Base-by-base conservation (phyloP, 2,329 filamentous ascomycete species). In the Emergomyces pasteurianus region DNA sequence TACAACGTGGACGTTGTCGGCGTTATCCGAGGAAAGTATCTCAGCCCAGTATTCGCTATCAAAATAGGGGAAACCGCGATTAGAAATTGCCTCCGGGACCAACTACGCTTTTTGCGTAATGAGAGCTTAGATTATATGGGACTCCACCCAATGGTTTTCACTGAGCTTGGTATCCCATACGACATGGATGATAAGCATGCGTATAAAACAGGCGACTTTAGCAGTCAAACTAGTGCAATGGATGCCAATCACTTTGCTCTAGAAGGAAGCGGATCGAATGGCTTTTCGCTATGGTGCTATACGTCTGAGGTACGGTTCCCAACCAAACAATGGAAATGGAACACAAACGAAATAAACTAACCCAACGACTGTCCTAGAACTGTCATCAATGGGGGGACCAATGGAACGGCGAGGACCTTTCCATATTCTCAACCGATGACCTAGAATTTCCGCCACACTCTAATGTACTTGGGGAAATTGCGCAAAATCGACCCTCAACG, bases 1-100 rank as follows among this genome's bases (percentile, higher is more conserved):
- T 99, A 94, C 88, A 99, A 99, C 67, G 88, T 99, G 8, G 94
- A 99, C 71, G 90, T 99, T 4, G 85, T 99, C 58, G 94, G 94
- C 2, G 84, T 99, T 16, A 79, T 99, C 50, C 87, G 94, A 53
- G 94, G 94, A 14, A 87, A 87, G 65, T 99, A 99, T 70, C 80
- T 89, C 66, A 88, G 87, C 26, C 94, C 94, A 14, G 90, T 90
- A 0, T 92, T 99, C 70, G 94, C 90, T 3, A 87, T 99, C 72
- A 94, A 92, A 70, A 80, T 99, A 54, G 94, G 94, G 55, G 92
- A 97, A 77, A 89, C 86, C 2, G 92, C 94, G 0, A 97, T 99
- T 66, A 83, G 94, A 59, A 97, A 96, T 69, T 96, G 90, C 72
- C 87, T 99, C 74, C 84, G 84, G 50, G 89, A 96, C 65, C 94